Conservation (phyloP, 2,329 filamentous ascomycete genomes). For the Monosporascus sp. region DNA sequence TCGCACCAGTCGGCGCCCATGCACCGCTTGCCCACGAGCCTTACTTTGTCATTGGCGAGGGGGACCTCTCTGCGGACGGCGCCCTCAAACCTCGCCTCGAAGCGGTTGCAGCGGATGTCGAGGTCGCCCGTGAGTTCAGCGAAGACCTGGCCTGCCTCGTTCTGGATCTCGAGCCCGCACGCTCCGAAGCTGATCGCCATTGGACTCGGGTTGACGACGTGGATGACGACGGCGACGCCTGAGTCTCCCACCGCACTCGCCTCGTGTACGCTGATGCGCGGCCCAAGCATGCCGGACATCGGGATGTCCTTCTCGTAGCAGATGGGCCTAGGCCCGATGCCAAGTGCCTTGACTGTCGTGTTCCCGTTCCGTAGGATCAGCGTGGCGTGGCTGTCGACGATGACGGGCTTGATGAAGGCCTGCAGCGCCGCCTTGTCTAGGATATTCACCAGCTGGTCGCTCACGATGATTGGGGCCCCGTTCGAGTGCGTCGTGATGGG, state of each 20-base stretch:
- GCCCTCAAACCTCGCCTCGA: conserved; percentile 14
- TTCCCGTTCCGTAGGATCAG: conserved; percentile 18
- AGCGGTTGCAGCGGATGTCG: conserved; percentile 14
- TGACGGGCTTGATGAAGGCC: conserved; percentile 15
- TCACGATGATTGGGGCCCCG: conserved; percentile 15
- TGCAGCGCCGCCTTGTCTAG: conserved; percentile 14
- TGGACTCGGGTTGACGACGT: conserved; percentile 18
- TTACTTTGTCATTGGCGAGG: conserved; percentile 1
- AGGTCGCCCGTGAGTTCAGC: conserved; percentile 19
- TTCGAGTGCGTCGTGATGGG: conserved; percentile 8
- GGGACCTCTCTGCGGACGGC: conserved; percentile 4
- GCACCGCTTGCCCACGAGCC: conserved; percentile 19
- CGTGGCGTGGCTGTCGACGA: conserved; percentile 4
- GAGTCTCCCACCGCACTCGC: background rate
- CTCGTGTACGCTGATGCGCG: conserved; percentile 5
- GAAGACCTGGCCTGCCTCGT: conserved; percentile 7
- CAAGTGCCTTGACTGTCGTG: conserved; percentile 13
- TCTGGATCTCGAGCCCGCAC: conserved; percentile 19
- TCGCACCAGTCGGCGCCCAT: conserved; percentile 20
- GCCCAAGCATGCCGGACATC: conserved; percentile 16
- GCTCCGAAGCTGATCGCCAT: conserved; percentile 21
- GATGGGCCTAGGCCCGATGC: conserved; percentile 12
- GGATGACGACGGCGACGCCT: conserved; percentile 7
- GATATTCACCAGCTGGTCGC: conserved; percentile 17
- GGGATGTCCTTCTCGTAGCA: conserved; percentile 17